phyloP scores from a whole-genome alignment of 805 yeast genomes.

The Candida ulmi region DNA sequence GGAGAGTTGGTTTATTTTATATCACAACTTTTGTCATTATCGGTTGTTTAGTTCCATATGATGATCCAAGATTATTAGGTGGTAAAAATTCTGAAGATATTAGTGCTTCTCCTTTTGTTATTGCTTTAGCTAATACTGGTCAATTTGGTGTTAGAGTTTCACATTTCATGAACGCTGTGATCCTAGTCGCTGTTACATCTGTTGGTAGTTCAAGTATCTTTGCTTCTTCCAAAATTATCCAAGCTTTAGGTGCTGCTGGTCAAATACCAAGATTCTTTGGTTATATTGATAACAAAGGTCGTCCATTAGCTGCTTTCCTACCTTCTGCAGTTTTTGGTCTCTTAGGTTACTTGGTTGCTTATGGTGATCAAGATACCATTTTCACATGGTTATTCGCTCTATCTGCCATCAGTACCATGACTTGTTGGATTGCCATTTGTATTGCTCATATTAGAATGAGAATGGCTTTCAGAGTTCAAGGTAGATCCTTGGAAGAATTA shows the following conservation, averaged over 20 bases:
- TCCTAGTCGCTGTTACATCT: conserved; percentile 62
- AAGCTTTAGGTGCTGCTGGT: conserved; percentile 59
- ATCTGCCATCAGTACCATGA: conserved; percentile 56
- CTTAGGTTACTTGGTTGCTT: conserved; percentile 52
- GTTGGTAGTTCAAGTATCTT: conserved; percentile 70
- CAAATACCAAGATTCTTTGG: conserved; percentile 53
- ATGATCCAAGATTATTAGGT: conserved; percentile 39
- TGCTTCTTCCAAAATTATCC: conserved; percentile 63
- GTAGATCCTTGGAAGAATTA: conserved; percentile 62
- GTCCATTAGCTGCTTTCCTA: conserved; percentile 57
- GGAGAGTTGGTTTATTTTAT: conserved; percentile 77
- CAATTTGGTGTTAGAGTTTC: conserved; percentile 52
- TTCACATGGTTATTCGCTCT: conserved; percentile 63
- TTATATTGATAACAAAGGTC: conserved; percentile 61
- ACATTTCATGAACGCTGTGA: conserved; percentile 64
- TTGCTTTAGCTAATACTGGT: conserved; percentile 62
- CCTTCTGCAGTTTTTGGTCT: conserved; percentile 50
- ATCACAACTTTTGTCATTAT: conserved; percentile 49
- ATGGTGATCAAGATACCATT: conserved; percentile 44
- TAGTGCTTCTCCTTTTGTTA: conserved; percentile 76
- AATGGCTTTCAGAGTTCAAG: conserved; percentile 55
- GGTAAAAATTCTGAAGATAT: conserved; percentile 50
- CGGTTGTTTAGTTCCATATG: conserved; percentile 70
- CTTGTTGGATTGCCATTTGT: conserved; percentile 60
- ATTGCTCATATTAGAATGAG: conserved; percentile 59